Evolutionary conservation across 2,329 filamentous ascomycete genomes (phyloP), one percentile per base, ranked within the genome.

Genomic region (Dactylonectria estremocensis): DNA sequence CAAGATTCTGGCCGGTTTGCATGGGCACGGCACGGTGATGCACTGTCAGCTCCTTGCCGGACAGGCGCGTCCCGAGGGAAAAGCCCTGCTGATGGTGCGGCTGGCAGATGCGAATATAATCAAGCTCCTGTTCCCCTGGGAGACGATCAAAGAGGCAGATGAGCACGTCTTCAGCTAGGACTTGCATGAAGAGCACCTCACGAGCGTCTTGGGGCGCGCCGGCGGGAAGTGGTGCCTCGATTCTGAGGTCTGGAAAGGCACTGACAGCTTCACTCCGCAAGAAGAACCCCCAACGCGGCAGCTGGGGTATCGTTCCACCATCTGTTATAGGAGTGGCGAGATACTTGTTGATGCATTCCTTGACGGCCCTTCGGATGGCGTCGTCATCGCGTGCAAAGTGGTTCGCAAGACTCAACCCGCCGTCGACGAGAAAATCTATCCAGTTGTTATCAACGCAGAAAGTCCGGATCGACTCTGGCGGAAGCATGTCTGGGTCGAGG

Each of bases 271-370:
- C 10, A 16, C 37, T 61, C 13, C 46, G 45, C 33, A 52, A 7
- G 5, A 56, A 28, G 35, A 43, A 56, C 8, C 35, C 35, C 54
- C 54, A 56, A 2, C 54, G 31, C 11, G 35, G 35, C 18, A 45
- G 18, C 13, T 56, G 54, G 8, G 18, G 18, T 3, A 56, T 40
- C 14, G 33, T 40, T 9, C 16, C 35, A 11, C 20, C 53, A 14
- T 43, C 45, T 31, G n/a, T 40, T 11, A 43, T 8, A 22, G 35
- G 56, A 16, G 58, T 61, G n/a, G 67, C 71, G 74, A 69, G 80
- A 6, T 79, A 81, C 61, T 70, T 64, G 2, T 83, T 80, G 81
- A 71, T 61, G 35, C 13, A 56, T 16, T 24, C n/a, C 20, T 43
- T 56, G 18, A 56, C 13, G 5, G 35, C 35, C 2, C 59, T 10